phyloP scores from a whole-genome alignment of 2,329 filamentous ascomycete species.

The Dactylonectria macrodidyma region DNA sequence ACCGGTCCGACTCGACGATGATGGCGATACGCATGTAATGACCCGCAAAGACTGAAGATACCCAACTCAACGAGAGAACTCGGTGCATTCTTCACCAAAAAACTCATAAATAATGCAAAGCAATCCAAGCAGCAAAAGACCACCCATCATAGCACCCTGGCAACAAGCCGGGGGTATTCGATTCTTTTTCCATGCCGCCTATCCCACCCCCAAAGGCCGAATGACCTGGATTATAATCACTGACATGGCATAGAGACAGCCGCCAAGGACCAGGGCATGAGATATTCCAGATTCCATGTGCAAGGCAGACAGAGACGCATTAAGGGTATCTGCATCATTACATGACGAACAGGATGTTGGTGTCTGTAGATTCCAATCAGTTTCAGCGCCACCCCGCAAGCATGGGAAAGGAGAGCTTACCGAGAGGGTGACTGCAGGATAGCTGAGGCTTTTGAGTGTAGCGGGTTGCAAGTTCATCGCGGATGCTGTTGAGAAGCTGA shows the following conservation, averaged over 20 bases:
- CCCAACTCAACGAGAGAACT: constrained; percentile 16
- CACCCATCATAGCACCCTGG: constrained; percentile 22
- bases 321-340: constrained; percentile 54
- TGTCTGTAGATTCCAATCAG: constrained; percentile 61
- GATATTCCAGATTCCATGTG: constrained; percentile 33
- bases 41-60: constrained; percentile 21
- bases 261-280: constrained; percentile 23
- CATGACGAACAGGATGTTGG: constrained; percentile 75
- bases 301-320: constrained; percentile 20
- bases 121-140: constrained; percentile 19
- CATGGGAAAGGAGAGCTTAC: constrained; percentile 66
- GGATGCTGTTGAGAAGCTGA: constrained; percentile 94
- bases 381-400: background rate
- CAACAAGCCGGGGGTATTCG: constrained; percentile 7
- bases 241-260: constrained; percentile 3
- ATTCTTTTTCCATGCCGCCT: background rate
- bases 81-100: constrained; percentile 8
- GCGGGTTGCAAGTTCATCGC: constrained; percentile 88
- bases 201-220: background rate
- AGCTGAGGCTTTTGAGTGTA: constrained; percentile 97
- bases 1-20: constrained; percentile 5
- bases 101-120: constrained; percentile 2
- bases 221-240: background rate
- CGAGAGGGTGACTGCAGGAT: constrained; percentile 95
- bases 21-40: constrained; percentile 10